Conservation (phyloP, 345 rosid species). For the Balakata baccata region DNA sequence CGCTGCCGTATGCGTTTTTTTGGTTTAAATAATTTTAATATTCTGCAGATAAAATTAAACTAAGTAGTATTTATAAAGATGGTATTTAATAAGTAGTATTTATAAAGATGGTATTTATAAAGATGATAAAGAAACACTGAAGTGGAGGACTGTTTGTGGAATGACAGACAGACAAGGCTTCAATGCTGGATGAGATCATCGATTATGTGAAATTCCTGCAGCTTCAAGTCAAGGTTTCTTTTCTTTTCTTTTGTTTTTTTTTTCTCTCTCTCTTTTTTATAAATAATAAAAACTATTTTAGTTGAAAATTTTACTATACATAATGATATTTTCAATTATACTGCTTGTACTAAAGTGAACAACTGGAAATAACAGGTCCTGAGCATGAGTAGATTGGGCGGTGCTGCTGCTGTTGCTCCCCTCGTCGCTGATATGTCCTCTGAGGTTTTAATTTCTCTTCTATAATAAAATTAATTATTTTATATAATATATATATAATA, state of each 20-base stretch:
- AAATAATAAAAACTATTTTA: background rate
- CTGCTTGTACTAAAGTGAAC: background rate
- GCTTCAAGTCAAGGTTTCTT: slow-evolving; percentile 92
- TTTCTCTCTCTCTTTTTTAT: background rate
- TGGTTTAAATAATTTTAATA: too few relatives aligned
- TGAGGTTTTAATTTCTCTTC: slow-evolving; percentile 42
- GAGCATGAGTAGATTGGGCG: slow-evolving; percentile 95
- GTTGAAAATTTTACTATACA: background rate
- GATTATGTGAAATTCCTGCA: slow-evolving; percentile 98
- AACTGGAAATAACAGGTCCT: slow-evolving; percentile 50
- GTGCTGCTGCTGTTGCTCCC: slow-evolving; percentile 81
- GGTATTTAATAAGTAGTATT: too few relatives aligned
- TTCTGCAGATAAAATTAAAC: too few relatives aligned
- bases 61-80: too few relatives aligned
- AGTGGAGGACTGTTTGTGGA: slow-evolving; percentile 21
- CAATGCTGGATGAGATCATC: slow-evolving; percentile 98
- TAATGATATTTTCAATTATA: background rate
- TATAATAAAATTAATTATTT: too few relatives aligned
- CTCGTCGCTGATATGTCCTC: slow-evolving; percentile 73
- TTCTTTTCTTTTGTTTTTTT: background rate
- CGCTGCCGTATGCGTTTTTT: background rate
- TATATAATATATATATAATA: too few relatives aligned
- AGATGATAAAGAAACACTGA: slow-evolving; percentile 1
- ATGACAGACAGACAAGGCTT: slow-evolving; percentile 97
- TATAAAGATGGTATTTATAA: too few relatives aligned